Evolutionary conservation across 768 basidiomycete species (phyloP), one percentile per base, ranked within the genome.

Genomic region (Tremella mesenterica): DNA sequence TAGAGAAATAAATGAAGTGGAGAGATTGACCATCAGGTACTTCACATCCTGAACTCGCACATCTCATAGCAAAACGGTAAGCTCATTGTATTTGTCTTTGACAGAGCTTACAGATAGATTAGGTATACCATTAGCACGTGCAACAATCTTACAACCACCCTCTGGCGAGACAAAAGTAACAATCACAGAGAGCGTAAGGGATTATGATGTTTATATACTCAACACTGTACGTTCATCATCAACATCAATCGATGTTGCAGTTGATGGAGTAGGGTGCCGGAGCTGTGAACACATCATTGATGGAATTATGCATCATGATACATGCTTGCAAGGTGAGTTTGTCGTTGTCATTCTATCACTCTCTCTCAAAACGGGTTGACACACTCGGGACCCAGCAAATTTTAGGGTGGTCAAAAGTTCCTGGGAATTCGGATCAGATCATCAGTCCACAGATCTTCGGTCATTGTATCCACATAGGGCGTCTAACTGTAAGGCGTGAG

Each of bases 171-270:
- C 87, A 71, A 88, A 86, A 74, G 86, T 92, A 76, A 90, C 86
- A 75, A 95, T 97, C 61, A 80, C 83, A 48, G 92, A 96, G 76
- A 91, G 88, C 52, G 85, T 99, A 41, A 85, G 95, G 43, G 93
- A 97, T 75, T 91, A 91, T 75, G 95, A 99, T 74, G 90, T 96
- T 25, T 99, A 96, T 79, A 95, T 99, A 78, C 81, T 99, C 73
- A 95, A 99, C 53, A 73, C 71, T 14, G 71, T 71, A 30, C 56
- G 71, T n/a, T n/a, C n/a, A n/a, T 65, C 23, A 7, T 27, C 20
- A 5, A 23, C 14, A n/a, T 41, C 6, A 20, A 8, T 10, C 26
- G 39, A 26, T 26, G n/a, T 10, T 23, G 31, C 20, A 44, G 4
- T 13, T 25, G 3, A 47, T 12, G 21, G 3, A 14, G 7, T 36